Evolutionary conservation across 163 green algal genomes (phyloP).

Genomic region (Scenedesmus sp.): DNA sequence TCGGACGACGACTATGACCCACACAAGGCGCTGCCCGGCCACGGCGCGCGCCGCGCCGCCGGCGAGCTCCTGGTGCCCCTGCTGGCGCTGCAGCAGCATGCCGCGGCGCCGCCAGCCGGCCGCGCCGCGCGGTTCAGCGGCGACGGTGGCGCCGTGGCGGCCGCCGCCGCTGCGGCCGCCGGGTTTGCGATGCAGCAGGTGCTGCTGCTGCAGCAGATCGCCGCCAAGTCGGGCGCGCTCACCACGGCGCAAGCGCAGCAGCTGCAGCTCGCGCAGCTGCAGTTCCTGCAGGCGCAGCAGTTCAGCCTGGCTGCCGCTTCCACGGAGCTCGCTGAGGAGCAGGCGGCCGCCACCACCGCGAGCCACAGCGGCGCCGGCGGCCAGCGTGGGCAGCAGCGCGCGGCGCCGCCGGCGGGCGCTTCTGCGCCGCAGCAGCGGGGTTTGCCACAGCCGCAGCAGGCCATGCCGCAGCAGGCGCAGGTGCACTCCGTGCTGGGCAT

Average conservation of each 20-base stretch:
- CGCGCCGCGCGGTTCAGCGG: no score
- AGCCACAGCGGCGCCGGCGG: slow-evolving; percentile 7
- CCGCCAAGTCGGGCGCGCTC: neutral
- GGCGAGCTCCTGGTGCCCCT: no score
- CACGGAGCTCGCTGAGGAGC: neutral
- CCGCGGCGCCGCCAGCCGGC: no score
- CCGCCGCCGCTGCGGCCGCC: no score
- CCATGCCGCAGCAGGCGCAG: slow-evolving; percentile 24
- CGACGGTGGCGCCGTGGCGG: no score
- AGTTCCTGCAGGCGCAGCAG: neutral
- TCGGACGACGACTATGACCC: no score
- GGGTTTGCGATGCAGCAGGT: neutral
- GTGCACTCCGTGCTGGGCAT: slow-evolving; percentile 11
- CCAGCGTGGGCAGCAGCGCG: neutral
- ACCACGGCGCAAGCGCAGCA: neutral
- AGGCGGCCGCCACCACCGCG: slow-evolving; percentile 5
- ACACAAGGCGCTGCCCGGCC: no score
- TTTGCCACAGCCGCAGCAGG: slow-evolving; percentile 19
- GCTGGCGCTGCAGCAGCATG: no score
- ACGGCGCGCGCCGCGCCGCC: no score
- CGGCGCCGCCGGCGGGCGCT: neutral
- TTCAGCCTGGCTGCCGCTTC: neutral
- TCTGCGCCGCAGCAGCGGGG: neutral
- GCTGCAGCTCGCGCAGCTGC: no score
- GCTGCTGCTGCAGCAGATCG: no score